Conservation (phyloP, 345 rosid species). For the Arabis alpina region DNA sequence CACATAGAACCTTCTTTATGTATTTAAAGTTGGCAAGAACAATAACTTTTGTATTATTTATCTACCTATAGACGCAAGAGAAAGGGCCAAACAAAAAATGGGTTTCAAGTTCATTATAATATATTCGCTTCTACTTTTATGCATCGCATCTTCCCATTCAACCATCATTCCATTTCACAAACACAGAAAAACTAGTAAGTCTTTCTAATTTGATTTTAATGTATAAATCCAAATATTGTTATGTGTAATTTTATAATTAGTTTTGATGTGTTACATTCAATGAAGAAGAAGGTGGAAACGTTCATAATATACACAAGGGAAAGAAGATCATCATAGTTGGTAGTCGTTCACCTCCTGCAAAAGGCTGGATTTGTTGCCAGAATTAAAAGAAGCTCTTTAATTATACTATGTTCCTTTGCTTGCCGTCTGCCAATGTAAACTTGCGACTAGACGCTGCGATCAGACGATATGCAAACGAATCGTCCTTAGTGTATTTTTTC, state of each 20-base stretch:
- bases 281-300: background rate
- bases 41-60: too few species aligned
- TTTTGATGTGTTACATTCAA: conserved; percentile 3
- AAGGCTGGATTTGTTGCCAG: too few species aligned
- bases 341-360: conserved; percentile 14
- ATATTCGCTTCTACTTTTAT: conserved; percentile 13
- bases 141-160: background rate
- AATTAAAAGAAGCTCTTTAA: too few species aligned
- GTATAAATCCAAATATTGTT: background rate
- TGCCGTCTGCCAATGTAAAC: too few species aligned
- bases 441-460: too few species aligned
- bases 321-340: background rate
- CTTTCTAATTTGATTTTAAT: background rate
- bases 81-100: too few species aligned
- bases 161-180: background rate
- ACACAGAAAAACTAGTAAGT: background rate
- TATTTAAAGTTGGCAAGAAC: too few species aligned
- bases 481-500: too few species aligned
- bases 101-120: background rate
- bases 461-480: too few species aligned
- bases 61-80: too few species aligned
- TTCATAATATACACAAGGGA: background rate
- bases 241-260: background rate
- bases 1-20: too few species aligned
- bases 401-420: too few species aligned